Percentiles rank a stretch among this genome's conserved stretches.
phyloP scores from a whole-genome alignment of 495 filamentous ascomycete species.

The Hapsidospora chrysogenum region DNA sequence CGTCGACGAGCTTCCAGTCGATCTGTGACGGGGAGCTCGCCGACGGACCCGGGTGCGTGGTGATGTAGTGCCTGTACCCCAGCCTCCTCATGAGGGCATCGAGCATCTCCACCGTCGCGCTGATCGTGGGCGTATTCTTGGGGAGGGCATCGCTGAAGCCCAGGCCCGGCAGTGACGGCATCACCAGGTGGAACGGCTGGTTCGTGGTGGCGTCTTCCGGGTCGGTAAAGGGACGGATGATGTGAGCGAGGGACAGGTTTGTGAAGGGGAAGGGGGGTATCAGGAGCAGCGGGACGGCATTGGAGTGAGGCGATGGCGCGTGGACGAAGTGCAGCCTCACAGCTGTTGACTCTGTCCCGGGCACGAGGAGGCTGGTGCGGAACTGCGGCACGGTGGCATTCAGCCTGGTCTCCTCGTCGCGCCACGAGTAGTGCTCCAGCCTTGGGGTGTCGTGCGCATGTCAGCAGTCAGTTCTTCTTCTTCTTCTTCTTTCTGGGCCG shows the following conservation, averaged over 20 bases:
- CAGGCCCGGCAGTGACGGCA: conserved; percentile 55
- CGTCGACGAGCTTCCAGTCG: conserved; percentile 39
- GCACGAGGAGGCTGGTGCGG: conserved; percentile 30
- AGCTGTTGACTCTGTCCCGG: conserved; percentile 10
- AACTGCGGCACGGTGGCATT: conserved; percentile 43
- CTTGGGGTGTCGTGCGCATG: conserved; percentile 17
- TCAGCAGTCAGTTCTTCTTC: too few species aligned
- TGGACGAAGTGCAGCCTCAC: conserved; percentile 39
- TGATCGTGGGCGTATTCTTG: conserved; percentile 37
- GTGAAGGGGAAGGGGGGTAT: conserved; percentile 55
- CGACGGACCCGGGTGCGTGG: conserved; percentile 19
- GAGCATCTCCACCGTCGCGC: conserved; percentile 38
- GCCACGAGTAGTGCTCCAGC: conserved; percentile 46
- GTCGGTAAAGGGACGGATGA: conserved; percentile 39
- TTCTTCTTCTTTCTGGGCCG: too few species aligned
- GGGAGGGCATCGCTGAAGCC: conserved; percentile 47
- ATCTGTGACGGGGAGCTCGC: conserved; percentile 19
- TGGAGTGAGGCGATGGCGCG: conserved; percentile 25
- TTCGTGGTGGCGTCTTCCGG: conserved; percentile 20
- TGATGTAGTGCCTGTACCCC: conserved; percentile 48
- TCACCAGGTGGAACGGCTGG: conserved; percentile 51
- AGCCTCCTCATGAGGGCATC: conserved; percentile 52
- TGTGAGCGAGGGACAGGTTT: conserved; percentile 47
- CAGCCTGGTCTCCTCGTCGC: conserved; percentile 33
- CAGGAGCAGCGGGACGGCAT: conserved; percentile 43